A percentile compares a stretch with the other conserved stretches of the same genome.
Conservation (phyloP, 2,329 filamentous ascomycete species). For the Pseudocercospora vitis region DNA sequence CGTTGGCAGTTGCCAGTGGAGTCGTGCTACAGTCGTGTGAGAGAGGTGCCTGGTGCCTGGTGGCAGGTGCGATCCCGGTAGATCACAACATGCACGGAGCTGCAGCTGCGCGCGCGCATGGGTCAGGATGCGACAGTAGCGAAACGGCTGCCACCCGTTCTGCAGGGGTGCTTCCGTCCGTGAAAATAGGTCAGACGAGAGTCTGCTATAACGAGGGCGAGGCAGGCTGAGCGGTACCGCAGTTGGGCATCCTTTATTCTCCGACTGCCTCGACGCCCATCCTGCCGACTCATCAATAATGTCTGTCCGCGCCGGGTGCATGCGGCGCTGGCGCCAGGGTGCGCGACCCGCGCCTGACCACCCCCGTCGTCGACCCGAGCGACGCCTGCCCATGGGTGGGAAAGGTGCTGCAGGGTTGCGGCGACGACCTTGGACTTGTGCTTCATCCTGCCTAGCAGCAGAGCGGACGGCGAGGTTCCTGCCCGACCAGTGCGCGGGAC, state of each 20-base stretch:
- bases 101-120: too few species aligned
- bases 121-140: conserved; percentile 9
- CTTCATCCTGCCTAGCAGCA: conserved; percentile 1
- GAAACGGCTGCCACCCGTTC: conserved; percentile 10
- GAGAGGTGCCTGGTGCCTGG: too few species aligned
- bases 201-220: neutral
- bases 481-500: conserved; percentile 8
- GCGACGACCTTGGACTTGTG: conserved; percentile 5
- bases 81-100: conserved; percentile 9
- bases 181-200: neutral
- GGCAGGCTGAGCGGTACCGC: conserved; percentile 1
- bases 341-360: neutral
- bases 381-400: neutral
- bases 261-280: neutral
- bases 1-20: conserved; percentile 19
- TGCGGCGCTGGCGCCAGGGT: neutral
- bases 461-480: conserved; percentile 1
- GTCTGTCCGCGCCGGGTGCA: neutral
- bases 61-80: conserved; percentile 10
- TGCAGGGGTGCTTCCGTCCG: conserved; percentile 8
- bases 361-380: neutral
- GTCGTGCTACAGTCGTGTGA: too few species aligned
- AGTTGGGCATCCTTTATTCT: conserved; percentile 5
- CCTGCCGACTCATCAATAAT: neutral
- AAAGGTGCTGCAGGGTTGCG: neutral